These are phyloP conservation scores for Elaeis oleifera DNA, from an alignment of 202 grass and related monocot genomes.

Conservation along the genomic window DNA sequence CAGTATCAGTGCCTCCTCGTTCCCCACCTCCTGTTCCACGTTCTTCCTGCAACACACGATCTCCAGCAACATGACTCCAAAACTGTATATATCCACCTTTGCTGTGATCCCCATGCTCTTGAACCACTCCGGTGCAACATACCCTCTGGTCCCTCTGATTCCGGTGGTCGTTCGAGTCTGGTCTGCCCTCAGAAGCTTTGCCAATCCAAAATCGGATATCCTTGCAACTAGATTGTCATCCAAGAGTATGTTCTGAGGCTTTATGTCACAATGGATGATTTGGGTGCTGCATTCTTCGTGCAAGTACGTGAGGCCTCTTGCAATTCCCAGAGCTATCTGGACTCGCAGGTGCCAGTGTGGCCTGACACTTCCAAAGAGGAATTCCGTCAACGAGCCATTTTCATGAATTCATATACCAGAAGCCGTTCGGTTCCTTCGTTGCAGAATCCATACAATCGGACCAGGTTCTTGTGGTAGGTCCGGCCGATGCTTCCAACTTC, in stretches of 20 bases:
- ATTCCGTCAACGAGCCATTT: background rate
- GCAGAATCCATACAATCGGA: constrained; percentile 33
- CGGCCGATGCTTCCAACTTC: constrained; percentile 59
- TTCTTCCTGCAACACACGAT: constrained; percentile 5
- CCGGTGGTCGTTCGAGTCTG: background rate
- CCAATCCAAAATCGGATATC: constrained; percentile 16
- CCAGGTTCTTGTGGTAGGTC: constrained; percentile 61
- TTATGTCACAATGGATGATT: constrained; percentile 13
- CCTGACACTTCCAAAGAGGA: background rate
- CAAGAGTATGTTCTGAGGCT: constrained; percentile 13
- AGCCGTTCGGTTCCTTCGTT: background rate
- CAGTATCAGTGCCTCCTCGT: background rate
- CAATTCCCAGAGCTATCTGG: constrained; percentile 1
- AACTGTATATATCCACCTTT: constrained; percentile 19
- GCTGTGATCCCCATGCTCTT: constrained; percentile 1
- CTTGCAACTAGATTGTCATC: constrained; percentile 1
- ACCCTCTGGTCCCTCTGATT: constrained; percentile 9
- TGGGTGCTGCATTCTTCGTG: constrained; percentile 6
- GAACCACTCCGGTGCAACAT: constrained; percentile 14
- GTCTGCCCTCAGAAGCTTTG: constrained; percentile 2
- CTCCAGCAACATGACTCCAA: constrained; percentile 8
- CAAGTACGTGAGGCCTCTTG: constrained; percentile 3
- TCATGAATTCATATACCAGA: background rate
- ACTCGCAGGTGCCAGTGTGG: background rate
- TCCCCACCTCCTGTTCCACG: background rate